phyloP scores from a whole-genome alignment of 352 stramenopile genomes.

The Pythium grandisporangium region DNA sequence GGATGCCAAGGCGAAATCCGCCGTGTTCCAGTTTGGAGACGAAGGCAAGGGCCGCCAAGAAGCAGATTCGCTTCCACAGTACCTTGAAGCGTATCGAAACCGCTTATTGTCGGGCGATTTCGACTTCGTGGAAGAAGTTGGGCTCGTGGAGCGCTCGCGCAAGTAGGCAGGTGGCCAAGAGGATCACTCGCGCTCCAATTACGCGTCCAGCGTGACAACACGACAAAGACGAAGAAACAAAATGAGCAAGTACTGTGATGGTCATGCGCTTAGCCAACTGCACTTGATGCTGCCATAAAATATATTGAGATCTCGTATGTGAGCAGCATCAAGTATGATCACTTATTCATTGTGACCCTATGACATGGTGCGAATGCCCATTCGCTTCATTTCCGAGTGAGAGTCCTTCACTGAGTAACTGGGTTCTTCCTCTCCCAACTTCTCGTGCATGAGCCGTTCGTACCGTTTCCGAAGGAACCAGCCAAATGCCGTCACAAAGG shows the following conservation, averaged over 20 bases:
- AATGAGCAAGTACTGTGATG: too few species aligned
- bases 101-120: constrained; percentile 71
- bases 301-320: too few species aligned
- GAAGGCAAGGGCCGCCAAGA: constrained; percentile 46
- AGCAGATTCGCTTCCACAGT: constrained; percentile 46
- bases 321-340: too few species aligned
- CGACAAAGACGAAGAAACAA: too few species aligned
- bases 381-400: constrained; percentile 44
- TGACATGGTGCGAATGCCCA: constrained; percentile 50
- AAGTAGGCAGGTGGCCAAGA: constrained; percentile 19
- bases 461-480: constrained; percentile 49
- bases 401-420: constrained; percentile 8
- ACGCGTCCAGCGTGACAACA: too few species aligned
- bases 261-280: too few species aligned
- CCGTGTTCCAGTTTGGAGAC: constrained; percentile 60
- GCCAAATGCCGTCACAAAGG: constrained; percentile 49
- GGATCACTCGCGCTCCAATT: constrained; percentile 2
- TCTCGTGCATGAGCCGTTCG: constrained; percentile 26
- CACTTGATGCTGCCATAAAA: too few species aligned
- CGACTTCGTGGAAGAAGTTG: constrained; percentile 79
- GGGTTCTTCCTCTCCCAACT: constrained; percentile 6
- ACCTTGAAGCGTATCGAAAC: constrained; percentile 75
- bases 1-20: constrained; percentile 37
- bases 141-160: constrained; percentile 61
- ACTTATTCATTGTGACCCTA: constrained; percentile 8